Conservation (phyloP, 441 rosid genomes). For the Capsella rubella region DNA sequence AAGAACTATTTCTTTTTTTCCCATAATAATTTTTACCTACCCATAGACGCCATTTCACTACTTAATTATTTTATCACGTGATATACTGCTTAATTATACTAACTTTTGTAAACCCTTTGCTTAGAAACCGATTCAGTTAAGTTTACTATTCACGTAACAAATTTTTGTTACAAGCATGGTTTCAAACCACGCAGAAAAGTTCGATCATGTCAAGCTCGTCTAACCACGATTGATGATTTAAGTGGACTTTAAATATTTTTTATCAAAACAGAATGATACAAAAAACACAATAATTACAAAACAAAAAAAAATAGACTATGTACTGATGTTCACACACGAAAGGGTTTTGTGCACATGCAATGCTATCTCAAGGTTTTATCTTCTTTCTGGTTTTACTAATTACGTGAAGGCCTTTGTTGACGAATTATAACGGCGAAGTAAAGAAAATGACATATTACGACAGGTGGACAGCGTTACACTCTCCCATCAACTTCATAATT, state of each 20-base stretch:
- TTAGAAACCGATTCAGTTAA: too few species aligned
- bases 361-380: neutral
- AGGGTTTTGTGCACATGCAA: neutral
- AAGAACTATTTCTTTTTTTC: neutral
- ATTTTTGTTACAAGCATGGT: too few species aligned
- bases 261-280: neutral
- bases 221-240: neutral
- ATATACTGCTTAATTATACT: neutral
- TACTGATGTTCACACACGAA: too few species aligned
- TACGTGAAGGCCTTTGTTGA: neutral
- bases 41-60: constrained; percentile 16
- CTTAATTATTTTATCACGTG: constrained; percentile 18
- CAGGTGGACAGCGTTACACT: too few species aligned
- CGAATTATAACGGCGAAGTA: neutral
- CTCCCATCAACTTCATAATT: too few species aligned
- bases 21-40: neutral
- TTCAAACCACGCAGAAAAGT: too few species aligned
- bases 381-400: neutral
- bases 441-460: neutral
- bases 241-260: neutral
- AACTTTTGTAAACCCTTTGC: too few species aligned
- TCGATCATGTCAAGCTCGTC: too few species aligned
- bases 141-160: too few species aligned
- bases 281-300: neutral
- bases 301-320: too few species aligned